Evolutionary conservation across 768 basidiomycete species (phyloP).

Genomic region (Macrolepiota fuliginosa): DNA sequence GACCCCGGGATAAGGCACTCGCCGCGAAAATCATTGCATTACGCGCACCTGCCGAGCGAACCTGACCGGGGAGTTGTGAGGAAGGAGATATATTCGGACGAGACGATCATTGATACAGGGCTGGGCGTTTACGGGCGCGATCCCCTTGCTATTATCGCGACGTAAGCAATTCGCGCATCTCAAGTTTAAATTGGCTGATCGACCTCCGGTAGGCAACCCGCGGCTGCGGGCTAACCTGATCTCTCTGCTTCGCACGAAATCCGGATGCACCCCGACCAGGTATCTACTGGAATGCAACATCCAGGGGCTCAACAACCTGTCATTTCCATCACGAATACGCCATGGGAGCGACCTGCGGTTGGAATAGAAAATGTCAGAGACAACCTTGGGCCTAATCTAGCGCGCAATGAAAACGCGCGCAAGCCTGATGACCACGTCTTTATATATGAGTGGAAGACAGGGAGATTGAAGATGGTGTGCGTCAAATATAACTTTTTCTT

Average conservation of each 20-base stretch:
- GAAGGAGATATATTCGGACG: conserved; percentile 24
- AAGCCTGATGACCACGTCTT: conserved; percentile 30
- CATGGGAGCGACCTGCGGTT: conserved; percentile 27
- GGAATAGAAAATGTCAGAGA: conserved; percentile 46
- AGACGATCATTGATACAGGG: conserved; percentile 40
- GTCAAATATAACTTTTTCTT: not conserved
- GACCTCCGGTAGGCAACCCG: not conserved
- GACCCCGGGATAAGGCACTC: no score
- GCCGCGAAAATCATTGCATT: conserved; percentile 26
- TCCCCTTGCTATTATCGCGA: conserved; percentile 37
- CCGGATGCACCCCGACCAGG: conserved; percentile 17
- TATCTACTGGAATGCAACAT: conserved; percentile 36
- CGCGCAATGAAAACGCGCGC: conserved; percentile 18
- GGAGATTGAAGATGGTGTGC: conserved; percentile 32
- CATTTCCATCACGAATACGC: conserved; percentile 27
- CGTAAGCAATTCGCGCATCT: conserved; percentile 24
- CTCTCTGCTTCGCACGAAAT: conserved; percentile 3
- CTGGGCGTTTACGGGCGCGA: conserved; percentile 42
- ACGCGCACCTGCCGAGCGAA: conserved; percentile 29
- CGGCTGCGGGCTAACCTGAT: not conserved
- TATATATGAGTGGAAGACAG: conserved; percentile 43
- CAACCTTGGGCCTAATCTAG: conserved; percentile 36
- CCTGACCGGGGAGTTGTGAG: conserved; percentile 24
- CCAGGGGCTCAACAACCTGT: conserved; percentile 28
- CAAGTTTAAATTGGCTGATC: not conserved